Evolutionary conservation across 345 rosid genomes (phyloP).

Genomic region (Pelargonium nanum): DNA sequence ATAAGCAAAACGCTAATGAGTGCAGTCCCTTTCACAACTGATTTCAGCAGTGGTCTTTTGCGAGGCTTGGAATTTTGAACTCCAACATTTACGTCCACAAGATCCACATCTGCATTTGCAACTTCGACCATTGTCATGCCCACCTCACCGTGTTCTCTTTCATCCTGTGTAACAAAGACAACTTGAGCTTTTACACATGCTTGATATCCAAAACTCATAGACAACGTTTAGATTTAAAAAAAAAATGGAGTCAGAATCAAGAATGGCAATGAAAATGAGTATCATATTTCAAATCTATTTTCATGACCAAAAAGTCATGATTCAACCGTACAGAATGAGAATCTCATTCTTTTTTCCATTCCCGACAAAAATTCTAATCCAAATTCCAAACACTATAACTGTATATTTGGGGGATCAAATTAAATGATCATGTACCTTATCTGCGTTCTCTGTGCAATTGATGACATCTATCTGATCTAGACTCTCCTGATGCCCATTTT

Average conservation of each 20-base stretch:
- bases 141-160: constrained; percentile 1
- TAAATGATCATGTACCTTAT: not conserved
- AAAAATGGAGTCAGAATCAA: no score
- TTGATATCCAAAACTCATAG: no score
- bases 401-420: not conserved
- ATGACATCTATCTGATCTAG: not conserved
- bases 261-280: no score
- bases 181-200: not conserved
- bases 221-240: no score
- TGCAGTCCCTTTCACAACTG: constrained; percentile 19
- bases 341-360: no score
- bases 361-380: not conserved
- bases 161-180: constrained; percentile 1
- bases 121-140: not conserved
- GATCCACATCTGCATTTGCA: constrained; percentile 1
- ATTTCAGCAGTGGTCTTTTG: constrained; percentile 13
- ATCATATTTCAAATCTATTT: no score
- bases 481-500: not conserved
- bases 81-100: not conserved
- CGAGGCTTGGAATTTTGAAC: constrained; percentile 6
- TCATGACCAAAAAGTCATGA: no score
- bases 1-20: constrained; percentile 13
- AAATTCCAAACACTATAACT: not conserved
- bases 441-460: not conserved
- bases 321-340: no score